phyloP scores from a whole-genome alignment of 2,329 filamentous ascomycete species.

The Fusarium decemcellulare region DNA sequence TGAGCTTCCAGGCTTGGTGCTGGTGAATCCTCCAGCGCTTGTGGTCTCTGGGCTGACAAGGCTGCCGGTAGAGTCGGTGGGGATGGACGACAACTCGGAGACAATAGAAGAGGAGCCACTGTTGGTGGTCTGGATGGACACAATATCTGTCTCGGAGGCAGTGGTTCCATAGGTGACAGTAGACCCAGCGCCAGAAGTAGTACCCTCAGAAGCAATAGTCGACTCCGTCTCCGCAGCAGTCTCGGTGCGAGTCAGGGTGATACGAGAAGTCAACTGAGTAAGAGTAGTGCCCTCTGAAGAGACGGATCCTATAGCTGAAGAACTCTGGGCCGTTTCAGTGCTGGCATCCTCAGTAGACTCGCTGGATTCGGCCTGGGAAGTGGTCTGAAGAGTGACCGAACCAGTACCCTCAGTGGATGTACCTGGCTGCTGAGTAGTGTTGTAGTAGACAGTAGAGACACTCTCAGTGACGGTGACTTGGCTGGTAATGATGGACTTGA shows the following conservation, averaged over 20 bases:
- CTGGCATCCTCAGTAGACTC: neutral
- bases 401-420: slow-evolving; percentile 4
- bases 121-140: neutral
- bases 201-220: neutral
- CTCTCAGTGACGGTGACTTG: slow-evolving; percentile 20
- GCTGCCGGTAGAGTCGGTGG: slow-evolving; percentile 5
- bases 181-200: neutral
- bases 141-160: neutral
- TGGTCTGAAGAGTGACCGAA: neutral
- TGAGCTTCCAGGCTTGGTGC: slow-evolving; percentile 2
- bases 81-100: neutral
- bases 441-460: slow-evolving; percentile 10
- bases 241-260: slow-evolving; percentile 21
- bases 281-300: neutral
- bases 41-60: slow-evolving; percentile 3
- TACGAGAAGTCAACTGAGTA: slow-evolving; percentile 11
- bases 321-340: slow-evolving; percentile 16
- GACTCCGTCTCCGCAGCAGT: slow-evolving; percentile 2
- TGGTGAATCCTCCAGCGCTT: neutral
- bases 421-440: neutral
- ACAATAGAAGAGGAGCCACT: neutral
- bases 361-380: neutral
- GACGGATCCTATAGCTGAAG: slow-evolving; percentile 2
- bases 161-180: neutral
- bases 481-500: slow-evolving; percentile 27